These are phyloP conservation scores for Pseudocercospora cruenta DNA, from an alignment of 2,329 filamentous ascomycete genomes.

Conservation along the genomic window DNA sequence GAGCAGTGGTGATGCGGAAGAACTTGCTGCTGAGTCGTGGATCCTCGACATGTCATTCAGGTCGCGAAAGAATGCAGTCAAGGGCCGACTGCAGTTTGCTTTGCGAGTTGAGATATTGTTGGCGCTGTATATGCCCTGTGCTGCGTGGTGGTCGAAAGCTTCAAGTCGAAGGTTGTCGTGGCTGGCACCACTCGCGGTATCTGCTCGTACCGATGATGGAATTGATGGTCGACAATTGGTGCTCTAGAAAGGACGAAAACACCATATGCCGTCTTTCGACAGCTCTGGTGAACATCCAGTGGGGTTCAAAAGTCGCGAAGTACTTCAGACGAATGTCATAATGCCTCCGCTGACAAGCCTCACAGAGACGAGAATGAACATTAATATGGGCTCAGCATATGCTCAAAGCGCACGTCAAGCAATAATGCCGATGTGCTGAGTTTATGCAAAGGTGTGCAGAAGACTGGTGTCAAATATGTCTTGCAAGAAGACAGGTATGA, in stretches of 20 bases:
- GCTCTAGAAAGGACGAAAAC: neutral
- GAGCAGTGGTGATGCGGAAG: neutral
- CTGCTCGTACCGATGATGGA: neutral
- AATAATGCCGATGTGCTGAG: neutral
- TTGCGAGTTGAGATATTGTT: neutral
- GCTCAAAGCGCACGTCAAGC: neutral
- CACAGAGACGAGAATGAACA: slow-evolving; percentile 14
- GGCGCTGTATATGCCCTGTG: neutral
- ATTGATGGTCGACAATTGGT: neutral
- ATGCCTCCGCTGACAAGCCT: slow-evolving; percentile 25
- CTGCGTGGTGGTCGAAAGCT: neutral
- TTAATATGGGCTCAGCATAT: slow-evolving; percentile 8
- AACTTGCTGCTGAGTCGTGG: neutral
- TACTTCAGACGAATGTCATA: slow-evolving; percentile 1
- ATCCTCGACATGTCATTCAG: neutral
- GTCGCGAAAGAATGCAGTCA: neutral
- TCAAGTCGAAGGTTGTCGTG: neutral
- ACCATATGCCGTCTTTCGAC: neutral
- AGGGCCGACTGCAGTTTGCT: neutral
- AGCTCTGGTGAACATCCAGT: neutral
- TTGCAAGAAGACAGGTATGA: slow-evolving; percentile 21
- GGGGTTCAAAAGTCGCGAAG: slow-evolving; percentile 15
- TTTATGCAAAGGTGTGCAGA: slow-evolving; percentile 10
- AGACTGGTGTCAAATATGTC: slow-evolving; percentile 16
- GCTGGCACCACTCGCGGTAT: neutral